Evolutionary conservation across 2,329 filamentous ascomycete species (phyloP), one percentile per base, ranked within the genome.

Genomic region (Talaromyces sp.): DNA sequence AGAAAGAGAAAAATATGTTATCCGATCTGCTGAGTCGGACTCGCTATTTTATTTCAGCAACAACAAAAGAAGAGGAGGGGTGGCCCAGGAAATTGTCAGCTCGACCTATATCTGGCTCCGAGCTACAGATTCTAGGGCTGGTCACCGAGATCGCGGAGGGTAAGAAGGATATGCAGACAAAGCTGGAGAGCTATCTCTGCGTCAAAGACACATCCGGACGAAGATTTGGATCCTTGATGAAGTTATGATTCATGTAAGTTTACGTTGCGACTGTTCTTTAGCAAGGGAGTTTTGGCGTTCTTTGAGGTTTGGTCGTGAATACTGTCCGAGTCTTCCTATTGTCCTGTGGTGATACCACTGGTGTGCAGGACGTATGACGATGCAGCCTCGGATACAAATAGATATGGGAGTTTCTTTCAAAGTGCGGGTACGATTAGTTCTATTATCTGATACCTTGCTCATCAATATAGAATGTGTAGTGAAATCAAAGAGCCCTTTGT

Each of bases 1-100:
- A 76, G 3, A 80, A 24, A 4, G 52, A 78, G 60, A 68, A 79
- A 1, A 78, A 75, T 0, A 67, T 81, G 6, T 76, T 74, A 62
- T 73, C 78, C 1, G 78, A 77, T 0, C 75, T 72, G 0, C 79
- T 81, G 5, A 81, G 76, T 1, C 77, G 76, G 5, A 81, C 77
- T 1, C 77, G 76, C 61, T 81, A 77, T 62, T 67, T 81, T 1
- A 68, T 77, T 31, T 70, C 50, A 4, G 27, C 27, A 6, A 16
- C 33, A 37, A 39, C 33, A 37, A 39, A 39, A 10, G n/a, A 24
- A 56, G n/a, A 37, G 14, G 33, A 78, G 2, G 78, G 80, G 69
- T 78, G 73, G 73, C 43, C 37, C 66, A 78, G 7, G 74, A 77
- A 81, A 72, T 68, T 81, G 1, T 75, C 75, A 6, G 75, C 72